Conservation (phyloP, 129 eudicot genomes). For the Chrysanthemum seticuspe region DNA sequence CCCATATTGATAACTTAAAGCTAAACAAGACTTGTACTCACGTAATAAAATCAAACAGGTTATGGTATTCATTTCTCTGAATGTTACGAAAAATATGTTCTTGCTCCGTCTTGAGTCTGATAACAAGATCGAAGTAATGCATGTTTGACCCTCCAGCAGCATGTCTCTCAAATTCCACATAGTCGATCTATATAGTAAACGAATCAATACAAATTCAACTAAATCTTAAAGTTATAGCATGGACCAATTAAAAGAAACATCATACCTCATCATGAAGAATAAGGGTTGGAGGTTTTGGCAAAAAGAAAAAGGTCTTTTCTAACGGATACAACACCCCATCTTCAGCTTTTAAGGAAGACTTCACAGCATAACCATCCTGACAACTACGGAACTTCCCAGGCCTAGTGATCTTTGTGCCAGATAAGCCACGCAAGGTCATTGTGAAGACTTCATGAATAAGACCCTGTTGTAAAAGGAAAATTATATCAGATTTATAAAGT, state of each 20-base stretch:
- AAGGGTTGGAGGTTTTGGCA: conserved; percentile 97
- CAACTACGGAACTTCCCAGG: conserved; percentile 92
- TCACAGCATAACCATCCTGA: conserved; percentile 92
- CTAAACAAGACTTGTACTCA: conserved; percentile 31
- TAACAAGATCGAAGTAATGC: conserved; percentile 93
- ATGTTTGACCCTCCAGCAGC: conserved; percentile 95
- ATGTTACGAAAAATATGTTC: conserved; percentile 96
- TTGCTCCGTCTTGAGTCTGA: conserved; percentile 86
- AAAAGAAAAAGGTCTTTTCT: conserved; percentile 93
- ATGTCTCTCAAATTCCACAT: conserved; percentile 95
- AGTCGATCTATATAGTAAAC: conserved; percentile 58
- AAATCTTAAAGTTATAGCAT: conserved; percentile 7
- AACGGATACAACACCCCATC: conserved; percentile 94
- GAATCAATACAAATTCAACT: conserved; percentile 6
- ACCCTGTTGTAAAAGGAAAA: conserved; percentile 43
- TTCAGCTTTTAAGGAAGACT: conserved; percentile 95
- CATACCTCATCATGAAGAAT: conserved; percentile 96
- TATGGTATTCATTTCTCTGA: conserved; percentile 94
- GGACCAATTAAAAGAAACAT: not conserved
- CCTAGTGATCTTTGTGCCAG: conserved; percentile 86
- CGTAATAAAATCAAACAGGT: conserved; percentile 79
- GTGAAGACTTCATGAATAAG: conserved; percentile 88
- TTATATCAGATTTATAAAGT: not conserved
- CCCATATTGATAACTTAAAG: conserved; percentile 1
- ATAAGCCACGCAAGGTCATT: conserved; percentile 74